Base-by-base conservation (phyloP, 768 basidiomycete species). In the Mycena haematopus region DNA sequence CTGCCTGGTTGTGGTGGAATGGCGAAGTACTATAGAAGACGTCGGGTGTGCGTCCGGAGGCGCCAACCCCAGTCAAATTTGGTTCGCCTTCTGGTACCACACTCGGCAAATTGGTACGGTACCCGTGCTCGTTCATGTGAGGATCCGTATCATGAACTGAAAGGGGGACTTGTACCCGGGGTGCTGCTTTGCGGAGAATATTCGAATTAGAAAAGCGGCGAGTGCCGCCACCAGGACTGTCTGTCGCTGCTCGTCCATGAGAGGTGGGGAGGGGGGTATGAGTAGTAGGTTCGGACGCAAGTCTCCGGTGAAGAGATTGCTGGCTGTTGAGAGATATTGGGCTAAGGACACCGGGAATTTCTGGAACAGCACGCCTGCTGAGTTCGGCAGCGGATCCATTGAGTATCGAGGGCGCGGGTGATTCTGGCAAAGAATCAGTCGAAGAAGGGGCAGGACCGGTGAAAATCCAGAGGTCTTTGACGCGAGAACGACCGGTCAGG, bases 381-480 rank as follows among this genome's bases (percentile, higher is more conserved):
- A 69, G 52, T 38, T 75, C 74, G 25, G 63, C 65, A 44, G 69
- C 56, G 5, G 68, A 68, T 13, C 66, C 62, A 33, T 71, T 69
- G 11, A 72, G 59, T 51, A 72, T 62, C 5, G 76, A 76, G 10
- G 74, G 66, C 1, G 73, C 65, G 6, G 72, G 73, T 3, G 79
- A 80, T 13, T 81, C 79, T 19, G 69, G 70, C 6, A 66, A 62
- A 8, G 68, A 65, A 14, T 76, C 77, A 19, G 72, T 71, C 29
- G 74, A 66, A 22, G 64, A 54, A 38, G 72, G 60, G 14, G 78
- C 75, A 40, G 86, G 82, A 22, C 88, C 88, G 0, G 85, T 84
- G 71, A 92, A 92, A 45, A 92, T 78, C 91, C 91, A 92, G 2
- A 92, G 71, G 71, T 92, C 91, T 71, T 91, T 91, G 50, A 86